Conservation (phyloP, 1,284 basidiomycete species). For the Heterobasidion occidentale region DNA sequence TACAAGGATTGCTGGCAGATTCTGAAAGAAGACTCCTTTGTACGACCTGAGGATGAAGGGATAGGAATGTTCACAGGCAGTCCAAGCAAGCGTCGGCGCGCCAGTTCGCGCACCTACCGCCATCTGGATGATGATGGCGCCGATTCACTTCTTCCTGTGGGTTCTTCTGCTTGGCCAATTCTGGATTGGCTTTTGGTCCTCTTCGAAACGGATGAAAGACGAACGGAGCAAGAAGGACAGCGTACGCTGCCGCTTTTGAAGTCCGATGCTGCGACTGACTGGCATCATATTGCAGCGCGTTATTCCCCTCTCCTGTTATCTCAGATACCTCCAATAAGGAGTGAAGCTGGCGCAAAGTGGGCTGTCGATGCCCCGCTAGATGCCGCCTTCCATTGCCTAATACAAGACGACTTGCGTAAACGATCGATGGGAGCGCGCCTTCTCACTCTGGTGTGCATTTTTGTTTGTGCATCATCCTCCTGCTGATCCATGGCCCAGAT, state of each 20-base stretch:
- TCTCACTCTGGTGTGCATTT: slow-evolving; percentile 36
- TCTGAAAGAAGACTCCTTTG: slow-evolving; percentile 44
- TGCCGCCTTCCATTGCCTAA: slow-evolving; percentile 43
- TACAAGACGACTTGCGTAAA: slow-evolving; percentile 32
- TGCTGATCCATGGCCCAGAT: slow-evolving; percentile 30
- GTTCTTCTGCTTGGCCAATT: slow-evolving; percentile 54
- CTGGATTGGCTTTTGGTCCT: slow-evolving; percentile 56
- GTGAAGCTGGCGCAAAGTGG: slow-evolving; percentile 40
- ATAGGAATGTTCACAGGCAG: slow-evolving; percentile 3
- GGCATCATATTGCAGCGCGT: slow-evolving; percentile 26
- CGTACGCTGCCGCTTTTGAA: slow-evolving; percentile 18
- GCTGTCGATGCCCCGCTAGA: slow-evolving; percentile 50
- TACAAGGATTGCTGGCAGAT: slow-evolving; percentile 57
- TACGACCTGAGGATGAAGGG: slow-evolving; percentile 18
- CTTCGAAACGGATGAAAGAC: slow-evolving; percentile 55
- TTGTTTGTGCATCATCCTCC: slow-evolving; percentile 3
- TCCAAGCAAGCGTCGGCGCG: slow-evolving; percentile 10
- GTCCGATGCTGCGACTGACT: background rate
- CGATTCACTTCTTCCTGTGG: slow-evolving; percentile 31
- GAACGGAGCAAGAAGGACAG: slow-evolving; percentile 22
- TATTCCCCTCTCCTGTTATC: slow-evolving; percentile 52
- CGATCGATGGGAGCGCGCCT: slow-evolving; percentile 41
- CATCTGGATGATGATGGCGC: slow-evolving; percentile 18
- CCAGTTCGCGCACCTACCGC: slow-evolving; percentile 6
- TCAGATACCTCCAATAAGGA: slow-evolving; percentile 58